These are phyloP conservation scores for Xylaria intraflava DNA, from an alignment of 495 filamentous ascomycete species.

Conservation along the genomic window DNA sequence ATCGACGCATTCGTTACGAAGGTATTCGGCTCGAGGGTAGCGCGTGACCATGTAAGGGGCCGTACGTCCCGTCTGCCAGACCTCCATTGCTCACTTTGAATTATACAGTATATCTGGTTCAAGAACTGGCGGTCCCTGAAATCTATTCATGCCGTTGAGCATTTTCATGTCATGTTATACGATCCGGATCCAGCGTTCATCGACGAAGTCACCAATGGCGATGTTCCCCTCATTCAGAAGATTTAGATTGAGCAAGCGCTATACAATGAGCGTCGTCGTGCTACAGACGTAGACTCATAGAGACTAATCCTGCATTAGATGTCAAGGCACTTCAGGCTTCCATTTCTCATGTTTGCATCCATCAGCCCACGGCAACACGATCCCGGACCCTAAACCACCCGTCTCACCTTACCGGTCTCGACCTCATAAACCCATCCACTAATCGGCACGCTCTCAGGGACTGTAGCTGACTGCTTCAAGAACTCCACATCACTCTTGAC, in stretches of 20 bases:
- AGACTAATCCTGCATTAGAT: not conserved
- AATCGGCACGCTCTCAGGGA: constrained; percentile 52
- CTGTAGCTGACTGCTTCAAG: constrained; percentile 52
- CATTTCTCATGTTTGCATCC: not conserved
- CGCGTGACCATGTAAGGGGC: constrained; percentile 40
- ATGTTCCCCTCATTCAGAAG: constrained; percentile 50
- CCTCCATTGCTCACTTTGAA: not conserved
- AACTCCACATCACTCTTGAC: constrained; percentile 61
- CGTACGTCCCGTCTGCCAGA: not conserved
- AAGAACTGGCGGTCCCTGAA: constrained; percentile 82
- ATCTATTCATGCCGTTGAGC: constrained; percentile 79
- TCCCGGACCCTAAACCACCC: constrained; percentile 33
- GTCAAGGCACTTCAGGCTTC: not conserved
- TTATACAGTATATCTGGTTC: constrained; percentile 70
- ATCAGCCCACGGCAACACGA: too few species aligned
- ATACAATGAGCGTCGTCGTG: not conserved
- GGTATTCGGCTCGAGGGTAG: constrained; percentile 46
- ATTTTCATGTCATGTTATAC: constrained; percentile 88
- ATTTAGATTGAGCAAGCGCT: constrained; percentile 5
- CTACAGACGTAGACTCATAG: not conserved
- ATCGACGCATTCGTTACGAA: constrained; percentile 63
- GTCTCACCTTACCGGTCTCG: constrained; percentile 63
- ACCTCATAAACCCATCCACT: constrained; percentile 80
- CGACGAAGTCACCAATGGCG: constrained; percentile 63
- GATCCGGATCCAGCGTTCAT: constrained; percentile 65